Conservation (phyloP, 805 yeast genomes). For the Yarrowia osloensis region DNA sequence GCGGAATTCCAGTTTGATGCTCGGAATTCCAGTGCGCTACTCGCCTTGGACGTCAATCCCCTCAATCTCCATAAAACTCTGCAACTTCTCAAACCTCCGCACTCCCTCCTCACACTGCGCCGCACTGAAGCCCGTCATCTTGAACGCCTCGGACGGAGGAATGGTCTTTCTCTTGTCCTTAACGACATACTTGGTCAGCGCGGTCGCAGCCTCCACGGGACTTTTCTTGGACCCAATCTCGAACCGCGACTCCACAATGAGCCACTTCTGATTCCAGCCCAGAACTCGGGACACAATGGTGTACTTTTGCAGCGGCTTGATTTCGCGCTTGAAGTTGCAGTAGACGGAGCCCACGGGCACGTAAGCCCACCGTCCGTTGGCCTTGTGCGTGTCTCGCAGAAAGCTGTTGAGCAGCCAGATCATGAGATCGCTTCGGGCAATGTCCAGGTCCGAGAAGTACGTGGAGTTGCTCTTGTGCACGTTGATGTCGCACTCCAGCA, state of each 20-base stretch:
- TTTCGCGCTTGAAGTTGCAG: conserved; percentile 69
- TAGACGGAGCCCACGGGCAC: conserved; percentile 77
- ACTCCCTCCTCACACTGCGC: conserved; percentile 45
- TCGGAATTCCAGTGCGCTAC: not conserved
- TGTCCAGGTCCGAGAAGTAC: conserved; percentile 78
- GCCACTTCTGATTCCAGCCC: conserved; percentile 89
- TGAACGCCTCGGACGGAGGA: conserved; percentile 60
- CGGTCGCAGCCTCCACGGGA: conserved; percentile 54
- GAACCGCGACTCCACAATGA: conserved; percentile 69
- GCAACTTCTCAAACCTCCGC: conserved; percentile 35
- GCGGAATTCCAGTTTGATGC: not conserved
- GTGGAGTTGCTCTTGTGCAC: conserved; percentile 87
- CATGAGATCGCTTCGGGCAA: conserved; percentile 69
- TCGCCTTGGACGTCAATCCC: not conserved
- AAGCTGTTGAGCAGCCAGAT: conserved; percentile 57
- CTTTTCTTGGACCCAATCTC: conserved; percentile 44
- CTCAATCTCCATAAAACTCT: conserved; percentile 9
- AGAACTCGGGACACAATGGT: conserved; percentile 58
- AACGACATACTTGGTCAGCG: conserved; percentile 77
- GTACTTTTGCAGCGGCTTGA: conserved; percentile 65
- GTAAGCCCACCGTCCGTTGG: conserved; percentile 51
- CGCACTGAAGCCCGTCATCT: conserved; percentile 56
- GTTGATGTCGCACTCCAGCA: conserved; percentile 82
- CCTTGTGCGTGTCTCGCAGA: conserved; percentile 51
- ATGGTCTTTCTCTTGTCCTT: conserved; percentile 78